Base-by-base conservation (phyloP, 768 basidiomycete genomes). In the Russula vinacea region DNA sequence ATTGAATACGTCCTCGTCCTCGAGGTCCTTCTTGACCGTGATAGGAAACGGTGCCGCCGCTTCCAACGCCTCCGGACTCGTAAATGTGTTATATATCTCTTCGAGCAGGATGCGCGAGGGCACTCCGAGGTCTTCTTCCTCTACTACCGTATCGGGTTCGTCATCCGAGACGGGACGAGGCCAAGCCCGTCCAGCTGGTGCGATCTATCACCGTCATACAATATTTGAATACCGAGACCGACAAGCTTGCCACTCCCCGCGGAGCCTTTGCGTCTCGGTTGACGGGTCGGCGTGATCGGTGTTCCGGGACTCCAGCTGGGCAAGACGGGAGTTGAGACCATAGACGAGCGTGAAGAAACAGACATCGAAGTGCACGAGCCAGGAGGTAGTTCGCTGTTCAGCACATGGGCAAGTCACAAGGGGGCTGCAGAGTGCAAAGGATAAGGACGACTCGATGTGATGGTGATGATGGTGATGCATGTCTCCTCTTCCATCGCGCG, bases 41-140 rank as follows among this genome's bases (percentile, higher is more conserved):
- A 59, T 54, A 8, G 63, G 57, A 37, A 67, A 67, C n/a, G 57
- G 62, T 2, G 47, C 39, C 33, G 55, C 66, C 17, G 47, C 53
- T 24, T 37, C 64, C 50, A 60, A 58, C 19, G 53, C 47, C 17
- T 59, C 56, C 2, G 63, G 58, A 49, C 39, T 66, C 10, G 67
- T 60, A 44, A 67, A 67, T 8, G 66, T 65, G 22, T 65, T 64
- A 33, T 65, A 67, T 50, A 67, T 68, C 66, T 68, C 68, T 44
- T 68, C 68, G 33, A 68, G 62, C 22, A 68, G 61, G 45, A 68
- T 68, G 22, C 68, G 68, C 29, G 68, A 68, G 13, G 68, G 68
- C 9, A 67, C 62, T 10, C 60, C 66, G 13, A 60, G 56, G 29
- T 57, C 62, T 50, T 62, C 59, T 52, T 67, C 65, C 40, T 60